Conservation (phyloP, 2,329 filamentous ascomycete species). For the Paecilomyces sp. region DNA sequence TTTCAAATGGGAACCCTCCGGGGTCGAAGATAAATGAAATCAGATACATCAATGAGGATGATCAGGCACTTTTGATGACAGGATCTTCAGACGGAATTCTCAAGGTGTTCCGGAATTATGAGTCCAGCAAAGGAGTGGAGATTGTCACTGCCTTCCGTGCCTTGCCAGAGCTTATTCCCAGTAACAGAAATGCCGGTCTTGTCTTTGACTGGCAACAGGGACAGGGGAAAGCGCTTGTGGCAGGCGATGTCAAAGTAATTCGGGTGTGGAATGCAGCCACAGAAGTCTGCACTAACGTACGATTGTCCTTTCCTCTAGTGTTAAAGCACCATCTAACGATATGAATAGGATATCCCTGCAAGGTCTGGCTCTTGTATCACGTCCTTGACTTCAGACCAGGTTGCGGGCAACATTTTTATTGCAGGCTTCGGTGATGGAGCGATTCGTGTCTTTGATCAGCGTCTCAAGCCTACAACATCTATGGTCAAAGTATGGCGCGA, state of each 20-base stretch:
- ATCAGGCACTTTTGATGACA: conserved; percentile 88
- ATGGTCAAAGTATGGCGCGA: conserved; percentile 98
- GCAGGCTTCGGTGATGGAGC: conserved; percentile 95
- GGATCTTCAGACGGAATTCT: conserved; percentile 93
- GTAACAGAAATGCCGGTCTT: conserved; percentile 88
- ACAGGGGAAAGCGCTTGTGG: conserved; percentile 89
- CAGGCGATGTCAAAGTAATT: conserved; percentile 91
- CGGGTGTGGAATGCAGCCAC: conserved; percentile 92
- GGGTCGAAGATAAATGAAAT: conserved; percentile 91
- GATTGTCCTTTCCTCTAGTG: conserved; percentile 12
- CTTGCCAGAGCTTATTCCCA: conserved; percentile 85
- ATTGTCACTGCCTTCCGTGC: conserved; percentile 88
- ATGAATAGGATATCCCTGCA: conserved; percentile 70
- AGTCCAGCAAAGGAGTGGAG: conserved; percentile 66
- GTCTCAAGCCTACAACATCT: conserved; percentile 71
- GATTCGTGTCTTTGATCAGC: conserved; percentile 87
- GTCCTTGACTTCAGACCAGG: conserved; percentile 91
- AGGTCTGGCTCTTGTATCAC: conserved; percentile 94
- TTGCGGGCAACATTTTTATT: conserved; percentile 92
- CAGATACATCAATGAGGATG: conserved; percentile 97
- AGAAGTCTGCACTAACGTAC: conserved; percentile 74
- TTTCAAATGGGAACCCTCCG: conserved; percentile 88
- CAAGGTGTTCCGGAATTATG: conserved; percentile 88
- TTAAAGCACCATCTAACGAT: neutral
- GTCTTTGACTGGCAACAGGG: conserved; percentile 99